phyloP scores from a whole-genome alignment of 2,329 filamentous ascomycete genomes.

The Teratosphaeria zuluensis region DNA sequence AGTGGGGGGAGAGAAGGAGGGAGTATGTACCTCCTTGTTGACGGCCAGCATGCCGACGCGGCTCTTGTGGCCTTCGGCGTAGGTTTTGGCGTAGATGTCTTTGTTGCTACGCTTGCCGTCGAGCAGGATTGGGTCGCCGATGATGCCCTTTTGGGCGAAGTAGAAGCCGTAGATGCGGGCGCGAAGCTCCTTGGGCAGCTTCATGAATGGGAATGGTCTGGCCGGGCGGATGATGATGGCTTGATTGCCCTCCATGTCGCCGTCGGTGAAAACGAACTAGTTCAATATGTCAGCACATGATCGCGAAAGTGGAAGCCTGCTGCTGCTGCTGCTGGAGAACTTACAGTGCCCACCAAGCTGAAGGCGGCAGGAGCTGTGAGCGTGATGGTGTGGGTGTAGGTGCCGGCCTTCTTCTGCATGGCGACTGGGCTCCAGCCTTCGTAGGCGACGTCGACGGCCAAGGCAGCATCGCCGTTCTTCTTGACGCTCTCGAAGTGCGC shows the following conservation, averaged over 20 bases:
- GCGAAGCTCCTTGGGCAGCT: slow-evolving; percentile 20
- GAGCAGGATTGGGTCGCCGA: slow-evolving; percentile 20
- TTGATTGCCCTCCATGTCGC: slow-evolving; percentile 23
- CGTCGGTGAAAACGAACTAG: slow-evolving; percentile 15
- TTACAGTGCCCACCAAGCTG: slow-evolving; percentile 22
- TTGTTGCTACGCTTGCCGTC: slow-evolving; percentile 21
- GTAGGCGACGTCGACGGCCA: slow-evolving; percentile 18
- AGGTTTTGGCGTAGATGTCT: slow-evolving; percentile 23
- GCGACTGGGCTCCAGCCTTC: slow-evolving; percentile 14
- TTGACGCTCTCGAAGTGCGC: slow-evolving; percentile 10
- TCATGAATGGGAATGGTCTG: slow-evolving; percentile 25
- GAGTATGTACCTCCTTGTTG: slow-evolving; percentile 21
- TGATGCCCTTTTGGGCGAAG: slow-evolving; percentile 19
- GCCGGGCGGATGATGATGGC: slow-evolving; percentile 27
- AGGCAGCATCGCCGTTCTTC: slow-evolving; percentile 4
- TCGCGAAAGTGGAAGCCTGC: neutral
- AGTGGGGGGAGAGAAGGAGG: too few species aligned
- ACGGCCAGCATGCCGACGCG: slow-evolving; percentile 24
- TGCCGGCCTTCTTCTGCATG: slow-evolving; percentile 11
- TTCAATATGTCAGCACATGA: slow-evolving; percentile 4
- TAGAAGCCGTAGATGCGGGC: slow-evolving; percentile 21
- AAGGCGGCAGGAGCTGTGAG: slow-evolving; percentile 24
- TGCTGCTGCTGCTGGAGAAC: neutral
- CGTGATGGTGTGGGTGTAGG: slow-evolving; percentile 21
- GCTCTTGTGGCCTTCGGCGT: slow-evolving; percentile 20